phyloP scores from a whole-genome alignment of 2,329 filamentous ascomycete species.

The Microcyclospora tardicrescens region DNA sequence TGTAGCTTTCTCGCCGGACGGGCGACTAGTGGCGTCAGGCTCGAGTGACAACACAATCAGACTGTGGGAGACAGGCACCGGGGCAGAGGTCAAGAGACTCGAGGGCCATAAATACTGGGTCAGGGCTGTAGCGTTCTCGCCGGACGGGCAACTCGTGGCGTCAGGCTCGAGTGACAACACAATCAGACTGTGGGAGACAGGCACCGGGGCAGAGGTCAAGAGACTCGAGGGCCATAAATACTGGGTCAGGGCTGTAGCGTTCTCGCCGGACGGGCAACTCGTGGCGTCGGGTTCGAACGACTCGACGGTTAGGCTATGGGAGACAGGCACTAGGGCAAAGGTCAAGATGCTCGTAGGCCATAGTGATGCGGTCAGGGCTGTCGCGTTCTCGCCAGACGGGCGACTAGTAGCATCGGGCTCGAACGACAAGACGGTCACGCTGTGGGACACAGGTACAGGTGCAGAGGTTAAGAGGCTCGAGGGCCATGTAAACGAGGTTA shows the following conservation, averaged over 20 bases:
- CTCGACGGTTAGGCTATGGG: conserved; percentile 9
- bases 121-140: background rate
- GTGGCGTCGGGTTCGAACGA: conserved; percentile 11
- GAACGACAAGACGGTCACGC: background rate
- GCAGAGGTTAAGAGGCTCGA: background rate
- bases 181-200: conserved; percentile 9
- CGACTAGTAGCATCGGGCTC: background rate
- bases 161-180: conserved; percentile 8
- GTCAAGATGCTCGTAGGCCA: conserved; percentile 9
- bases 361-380: conserved; percentile 3
- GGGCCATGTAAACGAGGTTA: background rate
- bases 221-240: conserved; percentile 2
- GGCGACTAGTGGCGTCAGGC: conserved; percentile 10
- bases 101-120: background rate
- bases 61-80: conserved; percentile 9
- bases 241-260: background rate
- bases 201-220: conserved; percentile 7
- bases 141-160: conserved; percentile 9
- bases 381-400: conserved; percentile 11
- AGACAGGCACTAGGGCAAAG: conserved; percentile 1
- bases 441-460: background rate
- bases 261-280: conserved; percentile 5
- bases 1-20: conserved; percentile 2
- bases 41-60: conserved; percentile 5
- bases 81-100: conserved; percentile 10